Base-by-base conservation (phyloP, 352 stramenopile species). In the Stramenopiles sp. region DNA sequence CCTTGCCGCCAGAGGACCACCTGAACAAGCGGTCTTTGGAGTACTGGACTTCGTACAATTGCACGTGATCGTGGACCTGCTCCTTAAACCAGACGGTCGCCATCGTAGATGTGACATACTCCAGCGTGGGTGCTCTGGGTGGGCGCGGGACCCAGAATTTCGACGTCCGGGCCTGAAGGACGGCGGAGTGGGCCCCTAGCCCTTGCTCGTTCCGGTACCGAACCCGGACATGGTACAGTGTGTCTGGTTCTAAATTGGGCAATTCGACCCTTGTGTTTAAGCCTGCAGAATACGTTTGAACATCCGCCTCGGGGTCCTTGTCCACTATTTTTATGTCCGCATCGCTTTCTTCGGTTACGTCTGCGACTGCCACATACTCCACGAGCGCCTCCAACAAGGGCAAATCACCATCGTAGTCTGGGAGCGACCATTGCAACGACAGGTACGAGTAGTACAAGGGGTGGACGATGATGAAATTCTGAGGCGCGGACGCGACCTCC, bases 121-220 rank as follows among this genome's bases (percentile, higher is more conserved):
- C 2, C 12, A 71, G 35, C 1, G 2, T 71, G 6, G 53, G 53
- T 71, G 53, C 53, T 71, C 35, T 71, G 4, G 53, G 53, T 71
- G 53, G 53, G 4, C 31, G 35, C 35, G 53, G 53, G 4, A 71
- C 53, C 53, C 53, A 71, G 35, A 71, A 71, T 6, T 71, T 71
- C 35, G 35, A 6, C 35, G 53, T 71, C 53, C 35, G 33, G 33
- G 53, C 53, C 35, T 71, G 53, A 4, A 71, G 35, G 4, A 71
- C 53, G 2, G 53, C 4, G 4, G 53, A 71, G 12, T 71, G 35
- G 33, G 53, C 53, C 2, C 53, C 53, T 35, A 71, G 2, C 4
- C 53, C 53, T 2, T 33, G 2, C 12, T 71, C 53, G 12, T 71
- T 71, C 12, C 53, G 33, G 12, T 71, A 71, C 35, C 31, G 4